phyloP scores from a whole-genome alignment of 2,329 filamentous ascomycete genomes.

The Fusarium chuoi region DNA sequence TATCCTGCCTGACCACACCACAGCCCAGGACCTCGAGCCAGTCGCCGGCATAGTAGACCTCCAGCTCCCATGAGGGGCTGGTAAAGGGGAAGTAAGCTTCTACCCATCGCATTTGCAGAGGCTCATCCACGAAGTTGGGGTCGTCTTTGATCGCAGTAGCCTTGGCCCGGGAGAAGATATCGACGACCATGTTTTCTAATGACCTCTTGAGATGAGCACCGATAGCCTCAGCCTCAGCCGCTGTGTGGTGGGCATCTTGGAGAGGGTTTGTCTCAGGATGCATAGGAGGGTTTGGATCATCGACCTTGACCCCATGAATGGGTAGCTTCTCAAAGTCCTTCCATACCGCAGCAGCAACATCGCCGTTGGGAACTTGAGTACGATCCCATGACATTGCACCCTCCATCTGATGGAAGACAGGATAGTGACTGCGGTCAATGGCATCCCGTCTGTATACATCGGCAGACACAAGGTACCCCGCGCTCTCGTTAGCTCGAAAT shows the following conservation, averaged over 20 bases:
- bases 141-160: conserved; percentile 67
- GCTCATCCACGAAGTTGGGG: conserved; percentile 68
- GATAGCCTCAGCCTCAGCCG: conserved; percentile 83
- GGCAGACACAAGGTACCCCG: conserved; percentile 89
- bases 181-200: conserved; percentile 88
- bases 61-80: conserved; percentile 93
- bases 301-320: conserved; percentile 77
- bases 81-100: conserved; percentile 99
- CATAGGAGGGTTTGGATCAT: conserved; percentile 83
- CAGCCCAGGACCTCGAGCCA: conserved; percentile 98
- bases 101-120: conserved; percentile 89
- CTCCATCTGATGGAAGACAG: conserved; percentile 99
- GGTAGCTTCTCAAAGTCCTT: conserved; percentile 78
- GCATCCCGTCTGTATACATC: conserved; percentile 97
- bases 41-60: conserved; percentile 92
- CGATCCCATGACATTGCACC: conserved; percentile 91
- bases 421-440: conserved; percentile 94
- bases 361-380: conserved; percentile 63
- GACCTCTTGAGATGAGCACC: conserved; percentile 88
- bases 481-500: conserved; percentile 76
- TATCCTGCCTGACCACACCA: conserved; percentile 85
- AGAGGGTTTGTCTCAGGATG: conserved; percentile 85
- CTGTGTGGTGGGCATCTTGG: conserved; percentile 75
- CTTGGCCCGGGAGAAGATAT: conserved; percentile 84
- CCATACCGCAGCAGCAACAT: conserved; percentile 73